phyloP scores from a whole-genome alignment of 129 eudicot species.

The Chrysanthemum seticuspe region DNA sequence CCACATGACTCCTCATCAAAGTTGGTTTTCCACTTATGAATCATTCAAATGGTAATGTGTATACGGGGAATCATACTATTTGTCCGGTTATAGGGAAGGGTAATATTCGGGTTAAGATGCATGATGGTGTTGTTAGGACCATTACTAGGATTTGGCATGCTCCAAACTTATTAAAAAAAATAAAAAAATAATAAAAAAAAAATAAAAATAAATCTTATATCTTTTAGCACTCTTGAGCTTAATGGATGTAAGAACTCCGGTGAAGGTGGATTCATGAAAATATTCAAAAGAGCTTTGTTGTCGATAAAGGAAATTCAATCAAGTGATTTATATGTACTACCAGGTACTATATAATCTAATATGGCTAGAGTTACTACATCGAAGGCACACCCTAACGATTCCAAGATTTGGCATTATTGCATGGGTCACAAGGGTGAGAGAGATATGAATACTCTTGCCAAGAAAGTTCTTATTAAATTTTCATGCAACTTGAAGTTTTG shows the following conservation, averaged over 20 bases:
- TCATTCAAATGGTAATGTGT: not conserved
- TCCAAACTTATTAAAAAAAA: not conserved
- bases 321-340: not conserved
- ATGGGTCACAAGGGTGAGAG: not conserved
- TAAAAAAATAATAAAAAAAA: no score
- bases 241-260: not conserved
- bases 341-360: not conserved
- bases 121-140: not conserved
- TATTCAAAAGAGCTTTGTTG: not conserved
- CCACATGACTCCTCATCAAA: not conserved
- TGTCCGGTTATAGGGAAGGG: not conserved
- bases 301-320: not conserved
- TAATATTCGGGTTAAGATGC: not conserved
- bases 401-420: not conserved
- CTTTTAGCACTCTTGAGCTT: not conserved
- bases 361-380: not conserved
- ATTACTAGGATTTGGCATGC: not conserved
- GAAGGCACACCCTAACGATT: not conserved
- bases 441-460: not conserved
- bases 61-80: not conserved
- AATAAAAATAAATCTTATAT: not conserved
- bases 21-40: not conserved
- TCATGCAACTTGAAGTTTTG: no score
- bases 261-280: no score
- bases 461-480: not conserved